phyloP scores from a whole-genome alignment of 495 filamentous ascomycete genomes.

The Neurospora sp. region DNA sequence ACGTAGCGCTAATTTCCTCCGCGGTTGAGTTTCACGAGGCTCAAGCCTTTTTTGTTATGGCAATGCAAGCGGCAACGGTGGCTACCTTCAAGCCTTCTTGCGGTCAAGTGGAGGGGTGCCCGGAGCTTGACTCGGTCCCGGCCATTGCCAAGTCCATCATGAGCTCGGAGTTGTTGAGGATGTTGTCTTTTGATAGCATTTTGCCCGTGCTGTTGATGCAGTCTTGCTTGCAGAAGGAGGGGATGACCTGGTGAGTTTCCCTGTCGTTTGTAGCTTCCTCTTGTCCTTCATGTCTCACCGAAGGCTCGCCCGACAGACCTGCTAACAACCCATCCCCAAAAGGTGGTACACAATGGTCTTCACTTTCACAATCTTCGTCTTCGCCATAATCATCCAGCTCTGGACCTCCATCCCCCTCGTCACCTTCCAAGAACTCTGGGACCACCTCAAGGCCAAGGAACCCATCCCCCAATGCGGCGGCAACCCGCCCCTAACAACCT shows the following conservation, averaged over 20 bases:
- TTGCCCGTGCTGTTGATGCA: not conserved
- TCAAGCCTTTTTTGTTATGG: not conserved
- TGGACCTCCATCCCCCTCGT: too few relatives aligned
- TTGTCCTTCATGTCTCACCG: too few relatives aligned
- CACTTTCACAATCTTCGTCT: too few relatives aligned
- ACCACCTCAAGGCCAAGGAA: too few relatives aligned
- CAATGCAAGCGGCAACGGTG: not conserved
- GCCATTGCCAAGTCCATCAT: not conserved
- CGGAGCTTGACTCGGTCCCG: not conserved
- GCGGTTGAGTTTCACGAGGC: conserved; percentile 1
- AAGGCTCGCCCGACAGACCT: too few relatives aligned
- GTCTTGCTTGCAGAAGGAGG: not conserved
- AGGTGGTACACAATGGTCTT: not conserved
- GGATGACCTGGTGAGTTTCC: not conserved
- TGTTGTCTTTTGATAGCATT: not conserved
- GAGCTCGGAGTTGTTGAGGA: not conserved
- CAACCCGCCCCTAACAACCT: too few relatives aligned
- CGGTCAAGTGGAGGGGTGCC: not conserved
- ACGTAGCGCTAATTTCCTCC: not conserved
- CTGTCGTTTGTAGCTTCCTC: too few relatives aligned
- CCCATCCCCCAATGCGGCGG: too few relatives aligned
- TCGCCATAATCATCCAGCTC: too few relatives aligned
- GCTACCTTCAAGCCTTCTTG: not conserved
- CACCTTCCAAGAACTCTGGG: too few relatives aligned
- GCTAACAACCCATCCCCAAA: too few relatives aligned